phyloP scores from a whole-genome alignment of 805 yeast species.

The Lachancea quebecensis region DNA sequence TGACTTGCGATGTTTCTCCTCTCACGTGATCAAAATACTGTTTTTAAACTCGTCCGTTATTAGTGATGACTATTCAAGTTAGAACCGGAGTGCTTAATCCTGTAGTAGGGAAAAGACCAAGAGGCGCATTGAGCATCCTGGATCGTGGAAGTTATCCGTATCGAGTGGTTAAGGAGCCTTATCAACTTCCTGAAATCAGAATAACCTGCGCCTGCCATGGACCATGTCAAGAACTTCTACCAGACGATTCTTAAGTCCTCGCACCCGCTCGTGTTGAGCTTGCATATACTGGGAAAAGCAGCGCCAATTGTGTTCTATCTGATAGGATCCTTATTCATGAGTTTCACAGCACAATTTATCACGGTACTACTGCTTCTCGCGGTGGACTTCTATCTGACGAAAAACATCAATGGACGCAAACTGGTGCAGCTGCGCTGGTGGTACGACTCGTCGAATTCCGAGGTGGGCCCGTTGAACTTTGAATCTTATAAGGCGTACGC shows the following conservation, averaged over 20 bases:
- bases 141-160: too few relatives aligned
- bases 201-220: constrained; percentile 16
- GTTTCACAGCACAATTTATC: constrained; percentile 53
- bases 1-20: too few relatives aligned
- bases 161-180: too few relatives aligned
- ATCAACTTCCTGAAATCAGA: background rate
- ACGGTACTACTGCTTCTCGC: constrained; percentile 67
- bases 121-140: too few relatives aligned
- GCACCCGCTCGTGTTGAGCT: constrained; percentile 27
- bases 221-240: constrained; percentile 27
- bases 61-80: too few relatives aligned
- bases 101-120: too few relatives aligned
- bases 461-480: constrained; percentile 24
- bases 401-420: constrained; percentile 83
- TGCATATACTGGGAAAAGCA: constrained; percentile 28
- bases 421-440: constrained; percentile 95
- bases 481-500: constrained; percentile 35
- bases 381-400: constrained; percentile 90
- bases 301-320: constrained; percentile 29
- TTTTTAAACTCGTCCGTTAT: too few relatives aligned
- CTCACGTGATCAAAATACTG: too few relatives aligned
- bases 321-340: constrained; percentile 27
- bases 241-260: constrained; percentile 31
- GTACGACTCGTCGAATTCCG: constrained; percentile 59
- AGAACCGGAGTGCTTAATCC: too few relatives aligned